Percentiles rank a stretch among this genome's conserved stretches.
Evolutionary conservation across 2,329 filamentous ascomycete genomes (phyloP).

Genomic region (Colletotrichum viniferum): DNA sequence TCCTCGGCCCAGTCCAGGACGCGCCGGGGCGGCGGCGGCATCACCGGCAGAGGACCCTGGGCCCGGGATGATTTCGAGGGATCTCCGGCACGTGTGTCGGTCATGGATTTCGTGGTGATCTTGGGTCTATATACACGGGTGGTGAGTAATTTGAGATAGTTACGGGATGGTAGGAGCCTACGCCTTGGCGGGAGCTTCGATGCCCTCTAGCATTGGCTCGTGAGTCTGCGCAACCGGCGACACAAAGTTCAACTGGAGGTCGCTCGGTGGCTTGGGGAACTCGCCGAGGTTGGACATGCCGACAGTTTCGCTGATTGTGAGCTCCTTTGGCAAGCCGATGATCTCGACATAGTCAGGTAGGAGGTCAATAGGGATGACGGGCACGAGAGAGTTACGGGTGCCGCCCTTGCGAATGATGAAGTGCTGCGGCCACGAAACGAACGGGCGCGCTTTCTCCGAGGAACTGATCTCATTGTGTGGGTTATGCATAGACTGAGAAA

Average conservation of each 20-base stretch:
- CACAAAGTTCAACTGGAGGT: neutral
- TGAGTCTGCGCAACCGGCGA: neutral
- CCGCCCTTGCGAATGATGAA: slow-evolving; percentile 41
- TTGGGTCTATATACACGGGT: neutral
- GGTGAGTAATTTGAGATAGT: neutral
- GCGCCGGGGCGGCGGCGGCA: neutral
- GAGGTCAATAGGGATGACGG: slow-evolving; percentile 59
- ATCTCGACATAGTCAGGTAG: slow-evolving; percentile 52
- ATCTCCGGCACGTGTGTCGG: neutral
- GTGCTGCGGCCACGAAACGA: slow-evolving; percentile 30
- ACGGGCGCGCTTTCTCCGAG: neutral
- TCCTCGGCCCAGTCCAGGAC: slow-evolving; percentile 19
- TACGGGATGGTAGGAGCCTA: neutral
- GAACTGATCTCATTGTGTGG: neutral
- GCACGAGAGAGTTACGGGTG: slow-evolving; percentile 45
- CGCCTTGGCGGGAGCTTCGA: neutral
- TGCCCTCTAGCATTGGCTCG: neutral
- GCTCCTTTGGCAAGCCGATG: slow-evolving; percentile 45
- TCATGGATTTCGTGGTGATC: neutral
- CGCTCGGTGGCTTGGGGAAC: slow-evolving; percentile 23
- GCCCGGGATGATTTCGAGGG: neutral
- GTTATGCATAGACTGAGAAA: slow-evolving; percentile 18
- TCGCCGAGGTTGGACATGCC: slow-evolving; percentile 44
- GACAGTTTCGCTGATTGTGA: slow-evolving; percentile 40
- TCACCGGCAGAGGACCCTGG: neutral